Evolutionary conservation across 768 basidiomycete genomes (phyloP), one percentile per base, ranked within the genome.

Genomic region (Rhizopogon salebrosus): DNA sequence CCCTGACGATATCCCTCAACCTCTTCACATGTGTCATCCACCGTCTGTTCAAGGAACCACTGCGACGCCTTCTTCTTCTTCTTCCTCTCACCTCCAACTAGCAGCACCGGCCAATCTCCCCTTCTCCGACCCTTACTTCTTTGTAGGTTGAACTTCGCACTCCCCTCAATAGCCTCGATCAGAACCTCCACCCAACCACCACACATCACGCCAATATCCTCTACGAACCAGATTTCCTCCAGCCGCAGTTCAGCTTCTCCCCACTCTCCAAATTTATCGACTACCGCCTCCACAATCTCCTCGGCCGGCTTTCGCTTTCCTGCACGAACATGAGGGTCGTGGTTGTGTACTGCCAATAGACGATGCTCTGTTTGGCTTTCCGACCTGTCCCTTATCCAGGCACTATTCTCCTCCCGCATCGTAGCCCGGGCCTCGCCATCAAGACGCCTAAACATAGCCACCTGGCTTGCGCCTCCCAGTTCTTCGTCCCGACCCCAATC

Each of bases 401-500:
- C 54, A 50, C 80, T 70, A 42, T 61, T 66, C 22, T 45, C 52
- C 43, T 64, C 70, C 10, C 64, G 50, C 24, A n/a, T 58, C 35
- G 60, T 57, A 3, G 54, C 58, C 55, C 62, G 72, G 51, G 54
- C 64, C 31, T 20, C 53, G 23, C 65, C 68, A n/a, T 79, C 76
- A 14, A 71, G 57, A 29, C 82, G 69, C 41, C 64, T 75, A 62
- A 93, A 93, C 3, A 71, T 65, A 2, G 85, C 90, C 0, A 83
- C 82, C 29, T 83, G 83, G 14, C 78, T 80, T 10, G 90, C 91
- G 16, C 80, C 84, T 1, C 84, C 83, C 3, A 85, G 69, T 38
- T 75, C 71, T 6, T 73, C 74, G 55, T 89, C 86, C 35, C 90
- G 72, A n/a, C 78, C 84, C 82, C 85, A 92, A 23, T 79, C 78